Conservation (phyloP, 495 filamentous ascomycete genomes). For the Penicillium ochrochloron region DNA sequence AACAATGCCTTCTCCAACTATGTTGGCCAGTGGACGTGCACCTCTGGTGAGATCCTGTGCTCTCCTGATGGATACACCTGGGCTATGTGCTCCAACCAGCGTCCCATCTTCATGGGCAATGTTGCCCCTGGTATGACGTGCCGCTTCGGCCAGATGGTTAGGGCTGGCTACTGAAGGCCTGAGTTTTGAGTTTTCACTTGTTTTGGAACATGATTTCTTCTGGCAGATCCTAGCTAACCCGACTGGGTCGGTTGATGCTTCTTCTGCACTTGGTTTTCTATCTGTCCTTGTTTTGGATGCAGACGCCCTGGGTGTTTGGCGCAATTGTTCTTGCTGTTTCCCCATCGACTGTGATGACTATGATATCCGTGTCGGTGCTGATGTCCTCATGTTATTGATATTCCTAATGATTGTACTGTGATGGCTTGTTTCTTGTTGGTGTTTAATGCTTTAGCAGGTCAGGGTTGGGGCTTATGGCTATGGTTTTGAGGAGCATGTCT, state of each 20-base stretch:
- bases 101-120: slow-evolving; percentile 43
- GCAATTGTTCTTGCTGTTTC: not conserved
- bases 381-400: slow-evolving; percentile 24
- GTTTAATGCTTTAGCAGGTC: slow-evolving; percentile 12
- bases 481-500: not conserved
- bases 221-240: not conserved
- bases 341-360: slow-evolving; percentile 4
- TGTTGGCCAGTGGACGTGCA: slow-evolving; percentile 29
- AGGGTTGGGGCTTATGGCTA: not conserved
- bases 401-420: slow-evolving; percentile 24
- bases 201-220: not conserved
- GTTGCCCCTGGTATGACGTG: slow-evolving; percentile 49
- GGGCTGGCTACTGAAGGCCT: slow-evolving; percentile 4
- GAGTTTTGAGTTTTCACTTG: not conserved
- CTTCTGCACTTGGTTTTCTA: not conserved
- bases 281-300: slow-evolving; percentile 8
- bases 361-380: slow-evolving; percentile 17
- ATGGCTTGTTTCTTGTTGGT: slow-evolving; percentile 3
- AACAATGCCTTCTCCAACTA: slow-evolving; percentile 26
- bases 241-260: slow-evolving; percentile 12
- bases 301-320: not conserved
- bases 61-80: slow-evolving; percentile 41
- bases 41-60: slow-evolving; percentile 42
- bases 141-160: slow-evolving; percentile 37
- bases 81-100: slow-evolving; percentile 42